These are phyloP conservation scores for Gamsiella multidivaricata DNA, from an alignment of 192 early-diverging fungal species.

Conservation along the genomic window DNA sequence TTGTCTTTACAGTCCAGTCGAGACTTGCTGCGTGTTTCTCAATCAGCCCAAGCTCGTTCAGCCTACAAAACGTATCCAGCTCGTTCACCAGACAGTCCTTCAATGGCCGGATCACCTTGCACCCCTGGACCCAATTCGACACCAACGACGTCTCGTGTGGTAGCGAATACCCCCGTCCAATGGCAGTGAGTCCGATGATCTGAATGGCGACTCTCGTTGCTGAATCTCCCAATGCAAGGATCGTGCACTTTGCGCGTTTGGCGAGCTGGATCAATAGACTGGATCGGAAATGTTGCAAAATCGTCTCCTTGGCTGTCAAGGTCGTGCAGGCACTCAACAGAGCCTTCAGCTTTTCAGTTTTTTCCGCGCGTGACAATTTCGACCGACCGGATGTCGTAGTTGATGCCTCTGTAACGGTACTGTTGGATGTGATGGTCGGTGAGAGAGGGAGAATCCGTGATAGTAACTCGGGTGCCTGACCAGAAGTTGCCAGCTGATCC, in stretches of 20 bases:
- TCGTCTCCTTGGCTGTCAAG: constrained; percentile 75
- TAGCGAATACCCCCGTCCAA: constrained; percentile 88
- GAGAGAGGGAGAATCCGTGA: constrained; percentile 23
- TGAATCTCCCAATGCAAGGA: constrained; percentile 81
- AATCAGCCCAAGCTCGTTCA: constrained; percentile 28
- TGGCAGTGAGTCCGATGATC: constrained; percentile 79
- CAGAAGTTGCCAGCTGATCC: constrained; percentile 32
- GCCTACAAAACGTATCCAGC: constrained; percentile 75
- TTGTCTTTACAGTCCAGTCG: constrained; percentile 37
- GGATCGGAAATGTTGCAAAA: constrained; percentile 73
- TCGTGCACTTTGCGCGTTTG: constrained; percentile 65
- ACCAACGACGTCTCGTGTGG: constrained; percentile 78
- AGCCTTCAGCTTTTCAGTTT: constrained; percentile 56
- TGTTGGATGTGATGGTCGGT: background rate
- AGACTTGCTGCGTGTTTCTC: constrained; percentile 28
- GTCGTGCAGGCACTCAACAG: constrained; percentile 69
- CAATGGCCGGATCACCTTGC: constrained; percentile 78
- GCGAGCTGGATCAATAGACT: constrained; percentile 64
- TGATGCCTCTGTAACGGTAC: background rate
- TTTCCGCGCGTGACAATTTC: constrained; percentile 23
- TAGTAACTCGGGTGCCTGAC: constrained; percentile 40
- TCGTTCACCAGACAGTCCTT: constrained; percentile 86
- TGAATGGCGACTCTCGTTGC: constrained; percentile 82
- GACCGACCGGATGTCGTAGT: background rate
- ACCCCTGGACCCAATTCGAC: constrained; percentile 62